These are phyloP conservation scores for Mrakia blollopis DNA, from an alignment of 768 basidiomycete species.

Conservation along the genomic window DNA sequence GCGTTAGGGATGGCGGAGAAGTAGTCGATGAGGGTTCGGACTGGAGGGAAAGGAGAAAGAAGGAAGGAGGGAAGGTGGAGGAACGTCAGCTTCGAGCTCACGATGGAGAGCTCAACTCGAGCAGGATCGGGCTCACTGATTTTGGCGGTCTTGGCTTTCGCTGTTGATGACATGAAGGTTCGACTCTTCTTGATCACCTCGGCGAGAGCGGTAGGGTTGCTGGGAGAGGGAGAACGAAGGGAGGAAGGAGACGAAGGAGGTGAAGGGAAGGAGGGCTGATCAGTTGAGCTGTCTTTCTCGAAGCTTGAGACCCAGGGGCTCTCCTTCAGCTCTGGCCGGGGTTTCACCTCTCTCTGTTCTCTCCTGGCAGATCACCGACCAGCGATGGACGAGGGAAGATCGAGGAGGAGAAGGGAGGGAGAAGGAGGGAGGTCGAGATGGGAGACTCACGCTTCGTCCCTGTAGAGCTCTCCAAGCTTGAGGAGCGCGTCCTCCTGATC, in stretches of 20 bases:
- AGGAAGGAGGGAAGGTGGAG: slow-evolving; percentile 14
- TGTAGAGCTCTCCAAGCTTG: slow-evolving; percentile 78
- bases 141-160: slow-evolving; percentile 95
- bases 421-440: neutral
- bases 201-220: slow-evolving; percentile 78
- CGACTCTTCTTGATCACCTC: slow-evolving; percentile 78
- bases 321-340: neutral
- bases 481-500: slow-evolving; percentile 82
- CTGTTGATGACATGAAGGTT: slow-evolving; percentile 84
- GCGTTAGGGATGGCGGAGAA: slow-evolving; percentile 74
- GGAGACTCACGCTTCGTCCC: slow-evolving; percentile 67
- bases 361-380: too few species aligned
- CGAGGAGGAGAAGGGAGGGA: neutral
- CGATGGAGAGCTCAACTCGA: neutral
- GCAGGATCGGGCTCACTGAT: slow-evolving; percentile 59
- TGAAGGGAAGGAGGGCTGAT: neutral
- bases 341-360: too few species aligned
- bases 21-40: slow-evolving; percentile 87
- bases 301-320: neutral
- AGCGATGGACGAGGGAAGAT: too few species aligned
- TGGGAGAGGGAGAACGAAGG: slow-evolving; percentile 41
- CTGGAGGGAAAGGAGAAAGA: slow-evolving; percentile 47
- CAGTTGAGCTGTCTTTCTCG: too few species aligned
- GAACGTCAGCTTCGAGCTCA: slow-evolving; percentile 9
- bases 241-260: neutral